phyloP scores from a whole-genome alignment of 164 flowering plant species.

The Annona cherimola region DNA sequence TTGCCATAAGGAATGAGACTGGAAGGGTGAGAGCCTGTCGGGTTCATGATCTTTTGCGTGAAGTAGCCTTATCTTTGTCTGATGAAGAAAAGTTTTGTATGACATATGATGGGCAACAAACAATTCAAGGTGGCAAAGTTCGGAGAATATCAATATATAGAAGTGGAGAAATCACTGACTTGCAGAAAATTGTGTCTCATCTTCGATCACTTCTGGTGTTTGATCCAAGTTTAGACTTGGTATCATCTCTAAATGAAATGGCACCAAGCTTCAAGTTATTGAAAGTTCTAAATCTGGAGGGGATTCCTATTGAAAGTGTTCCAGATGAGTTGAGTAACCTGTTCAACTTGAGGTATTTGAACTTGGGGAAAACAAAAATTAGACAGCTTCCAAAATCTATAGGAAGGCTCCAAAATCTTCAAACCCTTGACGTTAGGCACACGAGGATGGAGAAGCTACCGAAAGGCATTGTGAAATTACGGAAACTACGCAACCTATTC shows the following conservation, averaged over 20 bases:
- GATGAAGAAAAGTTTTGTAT: conserved; percentile 3
- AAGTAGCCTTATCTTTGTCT: conserved; percentile 2
- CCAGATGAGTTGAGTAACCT: background rate
- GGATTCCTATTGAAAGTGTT: background rate
- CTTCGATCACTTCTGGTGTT: background rate
- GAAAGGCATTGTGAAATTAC: background rate
- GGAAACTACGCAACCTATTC: background rate
- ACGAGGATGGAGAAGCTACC: background rate
- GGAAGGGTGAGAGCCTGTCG: background rate
- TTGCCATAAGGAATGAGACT: background rate
- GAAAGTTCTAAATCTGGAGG: background rate
- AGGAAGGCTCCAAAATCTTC: background rate
- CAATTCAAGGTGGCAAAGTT: background rate
- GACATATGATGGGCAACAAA: background rate
- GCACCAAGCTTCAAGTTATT: background rate
- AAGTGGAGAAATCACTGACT: background rate
- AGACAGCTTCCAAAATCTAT: background rate
- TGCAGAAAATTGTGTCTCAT: background rate
- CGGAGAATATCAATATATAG: conserved; percentile 9
- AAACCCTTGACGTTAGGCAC: background rate
- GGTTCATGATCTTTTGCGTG: conserved; percentile 17
- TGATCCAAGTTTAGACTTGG: background rate
- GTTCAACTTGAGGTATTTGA: background rate
- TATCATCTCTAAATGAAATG: background rate
- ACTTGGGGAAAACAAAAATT: background rate